Conservation (phyloP, 2,329 filamentous ascomycete genomes). For the Penicillium sp. region DNA sequence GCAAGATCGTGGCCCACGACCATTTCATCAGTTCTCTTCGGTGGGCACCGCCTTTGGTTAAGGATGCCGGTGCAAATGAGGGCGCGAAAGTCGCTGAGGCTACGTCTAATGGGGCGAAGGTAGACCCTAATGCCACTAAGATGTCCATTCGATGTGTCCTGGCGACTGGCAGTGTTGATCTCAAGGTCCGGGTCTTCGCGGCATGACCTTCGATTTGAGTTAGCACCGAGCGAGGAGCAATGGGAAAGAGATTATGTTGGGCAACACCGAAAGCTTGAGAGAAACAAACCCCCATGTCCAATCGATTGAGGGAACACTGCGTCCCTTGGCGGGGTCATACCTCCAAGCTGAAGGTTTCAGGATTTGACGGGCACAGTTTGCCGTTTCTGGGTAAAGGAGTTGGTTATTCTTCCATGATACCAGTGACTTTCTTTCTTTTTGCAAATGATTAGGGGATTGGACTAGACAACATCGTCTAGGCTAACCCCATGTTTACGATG, state of each 20-base stretch:
- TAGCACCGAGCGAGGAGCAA: not conserved
- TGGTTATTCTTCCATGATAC: constrained; percentile 29
- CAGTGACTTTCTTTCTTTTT: constrained; percentile 26
- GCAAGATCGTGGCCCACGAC: constrained; percentile 71
- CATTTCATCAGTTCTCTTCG: constrained; percentile 84
- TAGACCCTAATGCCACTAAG: constrained; percentile 45
- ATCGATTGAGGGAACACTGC: constrained; percentile 10
- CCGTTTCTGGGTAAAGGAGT: constrained; percentile 27
- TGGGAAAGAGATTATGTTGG: not conserved
- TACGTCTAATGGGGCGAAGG: constrained; percentile 18
- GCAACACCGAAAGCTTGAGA: not conserved
- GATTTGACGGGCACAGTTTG: constrained; percentile 13
- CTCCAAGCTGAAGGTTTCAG: constrained; percentile 11
- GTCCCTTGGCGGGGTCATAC: constrained; percentile 3
- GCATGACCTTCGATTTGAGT: constrained; percentile 14
- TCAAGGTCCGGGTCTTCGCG: constrained; percentile 49
- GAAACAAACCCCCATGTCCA: not conserved
- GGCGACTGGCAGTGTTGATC: constrained; percentile 81
- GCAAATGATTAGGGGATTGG: constrained; percentile 16
- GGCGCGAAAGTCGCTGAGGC: constrained; percentile 18
- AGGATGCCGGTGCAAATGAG: constrained; percentile 20
- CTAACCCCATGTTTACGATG: constrained; percentile 10
- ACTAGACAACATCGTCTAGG: constrained; percentile 8
- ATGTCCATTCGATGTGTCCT: constrained; percentile 72
- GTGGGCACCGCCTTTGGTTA: constrained; percentile 64